Conservation (phyloP, 805 yeast genomes). For the Lipomyces anomalus region DNA sequence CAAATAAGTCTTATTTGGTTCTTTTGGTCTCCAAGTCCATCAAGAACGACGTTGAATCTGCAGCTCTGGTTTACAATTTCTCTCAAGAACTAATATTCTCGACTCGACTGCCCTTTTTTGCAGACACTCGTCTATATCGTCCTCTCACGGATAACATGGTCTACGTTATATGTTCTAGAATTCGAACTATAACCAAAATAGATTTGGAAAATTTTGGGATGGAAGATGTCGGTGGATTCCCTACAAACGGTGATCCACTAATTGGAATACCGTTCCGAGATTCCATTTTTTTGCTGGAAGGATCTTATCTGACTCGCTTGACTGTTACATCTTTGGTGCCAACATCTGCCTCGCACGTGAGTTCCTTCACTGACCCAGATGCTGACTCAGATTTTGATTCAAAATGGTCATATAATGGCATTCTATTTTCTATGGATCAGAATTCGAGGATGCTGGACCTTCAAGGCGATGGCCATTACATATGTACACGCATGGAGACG, state of each 20-base stretch:
- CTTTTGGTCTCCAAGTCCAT: slow-evolving; percentile 10
- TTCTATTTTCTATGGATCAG: slow-evolving; percentile 20
- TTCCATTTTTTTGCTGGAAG: slow-evolving; percentile 23
- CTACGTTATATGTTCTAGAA: slow-evolving; percentile 22
- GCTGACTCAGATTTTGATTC: slow-evolving; percentile 9
- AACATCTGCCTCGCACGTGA: too few species aligned
- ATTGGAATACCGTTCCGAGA: slow-evolving; percentile 24
- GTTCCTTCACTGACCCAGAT: too few species aligned
- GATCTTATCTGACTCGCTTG: slow-evolving; percentile 21
- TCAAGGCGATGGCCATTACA: slow-evolving; percentile 25
- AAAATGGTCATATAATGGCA: slow-evolving; percentile 23
- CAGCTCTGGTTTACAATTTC: slow-evolving; percentile 12
- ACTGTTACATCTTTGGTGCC: slow-evolving; percentile 19
- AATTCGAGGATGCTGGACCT: slow-evolving; percentile 22
- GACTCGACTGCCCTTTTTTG: slow-evolving; percentile 8
- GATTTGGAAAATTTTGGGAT: slow-evolving; percentile 7
- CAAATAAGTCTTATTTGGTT: slow-evolving; percentile 13
- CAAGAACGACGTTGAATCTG: slow-evolving; percentile 13
- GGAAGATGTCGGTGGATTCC: slow-evolving; percentile 15
- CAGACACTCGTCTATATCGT: slow-evolving; percentile 12
- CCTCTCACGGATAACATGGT: slow-evolving; percentile 15
- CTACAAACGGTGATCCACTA: slow-evolving; percentile 21
- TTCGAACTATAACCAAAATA: slow-evolving; percentile 17
- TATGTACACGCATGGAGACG: slow-evolving; percentile 22
- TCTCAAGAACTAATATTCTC: slow-evolving; percentile 16